Base-by-base conservation (phyloP, 108 stramenopile species). In the Skeletonema grethae region DNA sequence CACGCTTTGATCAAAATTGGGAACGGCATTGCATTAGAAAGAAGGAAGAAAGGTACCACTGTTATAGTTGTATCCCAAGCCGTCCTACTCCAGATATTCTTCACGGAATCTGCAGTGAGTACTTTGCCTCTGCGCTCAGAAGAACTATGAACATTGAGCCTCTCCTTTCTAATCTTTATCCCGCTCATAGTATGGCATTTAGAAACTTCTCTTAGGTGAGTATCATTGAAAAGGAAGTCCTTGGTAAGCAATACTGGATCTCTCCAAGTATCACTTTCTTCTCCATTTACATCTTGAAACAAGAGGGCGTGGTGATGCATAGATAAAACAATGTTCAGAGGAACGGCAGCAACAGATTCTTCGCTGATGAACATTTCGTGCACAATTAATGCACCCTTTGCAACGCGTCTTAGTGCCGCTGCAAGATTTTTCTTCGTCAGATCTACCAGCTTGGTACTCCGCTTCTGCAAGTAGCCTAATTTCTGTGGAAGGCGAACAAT, bases 101-200 rank as follows among this genome's bases (percentile, higher is more conserved):
- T 41, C 32, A 31, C 20, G 18, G 18, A 53, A 35, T 50, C 58
- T 46, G 18, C 30, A 2, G 5, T 13, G 11, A n/a, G 0, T 25
- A 24, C 18, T 22, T 24, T 11, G 57, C 30, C 28, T 30, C 31
- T 57, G 24, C 32, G 59, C 43, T 12, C 32, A 25, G 11, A 5
- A 35, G 74, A 34, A 11, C 1, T 5, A 15, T 69, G 59, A 20
- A 77, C 61, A 28, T 70, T 36, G 56, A 72, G 59, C 24, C 76
- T 70, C 32, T 67, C 67, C 35, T 62, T 71, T 32, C 65, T 58
- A 58, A 77, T 55, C 16, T 39, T 15, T 7, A 77, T 62, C 10
- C 76, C 76, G 45, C 70, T 72, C 16, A 65, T 15, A 15, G 76
- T 53, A 56, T 77, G 76, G 28, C 71, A 77, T 20, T 55, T 71